These are phyloP conservation scores for Macaranga tanarius DNA, from an alignment of 441 rosid genomes.

Conservation along the genomic window DNA sequence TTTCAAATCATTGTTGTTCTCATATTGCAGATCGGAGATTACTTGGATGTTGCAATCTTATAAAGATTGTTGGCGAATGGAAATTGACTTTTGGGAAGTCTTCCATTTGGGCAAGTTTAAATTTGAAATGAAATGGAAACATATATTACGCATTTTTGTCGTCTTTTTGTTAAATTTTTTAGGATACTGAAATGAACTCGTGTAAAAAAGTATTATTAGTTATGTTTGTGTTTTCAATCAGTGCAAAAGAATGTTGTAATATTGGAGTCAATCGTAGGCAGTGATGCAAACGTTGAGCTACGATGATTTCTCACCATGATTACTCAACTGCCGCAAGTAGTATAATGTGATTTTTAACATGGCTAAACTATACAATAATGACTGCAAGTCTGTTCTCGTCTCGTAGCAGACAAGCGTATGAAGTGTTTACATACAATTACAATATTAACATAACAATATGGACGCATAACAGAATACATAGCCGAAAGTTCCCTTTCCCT, in stretches of 20 bases:
- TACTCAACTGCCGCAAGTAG: neutral
- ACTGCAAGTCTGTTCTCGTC: conserved; percentile 12
- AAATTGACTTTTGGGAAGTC: neutral
- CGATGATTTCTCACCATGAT: neutral
- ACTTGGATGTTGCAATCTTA: conserved; percentile 80
- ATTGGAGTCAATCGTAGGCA: neutral
- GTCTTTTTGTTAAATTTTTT: neutral
- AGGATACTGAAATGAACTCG: neutral
- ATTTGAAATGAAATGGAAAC: neutral
- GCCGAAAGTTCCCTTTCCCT: conserved; percentile 13
- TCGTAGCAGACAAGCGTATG: conserved; percentile 15
- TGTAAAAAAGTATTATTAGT: neutral
- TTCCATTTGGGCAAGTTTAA: neutral
- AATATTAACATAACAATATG: conserved; percentile 17
- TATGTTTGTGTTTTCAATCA: neutral
- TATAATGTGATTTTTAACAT: neutral
- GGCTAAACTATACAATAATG: neutral
- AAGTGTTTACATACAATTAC: conserved; percentile 27
- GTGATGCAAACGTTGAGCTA: neutral
- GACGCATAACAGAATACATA: conserved; percentile 13
- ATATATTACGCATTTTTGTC: neutral
- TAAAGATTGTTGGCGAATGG: conserved; percentile 5
- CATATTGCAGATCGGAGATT: conserved; percentile 75
- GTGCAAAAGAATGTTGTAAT: neutral
- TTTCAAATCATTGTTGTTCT: neutral